Percentiles rank a stretch among this genome's conserved stretches.
phyloP scores from a whole-genome alignment of 768 basidiomycete genomes.

The Cubamyces lactineus region DNA sequence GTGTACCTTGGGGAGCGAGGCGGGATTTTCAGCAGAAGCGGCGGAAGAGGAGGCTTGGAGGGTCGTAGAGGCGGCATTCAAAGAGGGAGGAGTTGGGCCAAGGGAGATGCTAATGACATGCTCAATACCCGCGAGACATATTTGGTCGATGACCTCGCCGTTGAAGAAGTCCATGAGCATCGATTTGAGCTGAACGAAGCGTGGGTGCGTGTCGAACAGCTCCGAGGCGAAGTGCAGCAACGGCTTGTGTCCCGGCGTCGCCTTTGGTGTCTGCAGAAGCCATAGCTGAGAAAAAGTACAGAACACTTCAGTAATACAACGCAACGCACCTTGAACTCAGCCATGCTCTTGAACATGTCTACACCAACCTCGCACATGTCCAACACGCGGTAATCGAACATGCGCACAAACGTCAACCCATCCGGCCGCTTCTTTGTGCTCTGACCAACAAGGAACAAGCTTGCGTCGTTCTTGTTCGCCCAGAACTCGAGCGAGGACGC shows the following conservation, averaged over 20 bases:
- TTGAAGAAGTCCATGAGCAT: slow-evolving; percentile 91
- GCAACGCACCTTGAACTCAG: slow-evolving; percentile 75
- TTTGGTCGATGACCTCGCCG: slow-evolving; percentile 79
- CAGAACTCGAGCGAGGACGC: slow-evolving; percentile 87
- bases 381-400: slow-evolving; percentile 82
- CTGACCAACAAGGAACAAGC: slow-evolving; percentile 87
- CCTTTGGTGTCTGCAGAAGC: slow-evolving; percentile 73
- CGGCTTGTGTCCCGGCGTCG: slow-evolving; percentile 87
- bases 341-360: slow-evolving; percentile 77
- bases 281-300: background rate
- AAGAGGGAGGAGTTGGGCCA: slow-evolving; percentile 61
- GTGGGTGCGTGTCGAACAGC: slow-evolving; percentile 92
- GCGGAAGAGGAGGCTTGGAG: slow-evolving; percentile 28
- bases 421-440: slow-evolving; percentile 95
- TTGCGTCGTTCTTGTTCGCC: slow-evolving; percentile 92
- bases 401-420: slow-evolving; percentile 81
- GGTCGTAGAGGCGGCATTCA: slow-evolving; percentile 45
- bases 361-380: slow-evolving; percentile 97
- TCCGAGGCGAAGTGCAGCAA: slow-evolving; percentile 96
- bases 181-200: slow-evolving; percentile 90
- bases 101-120: slow-evolving; percentile 85
- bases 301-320: background rate
- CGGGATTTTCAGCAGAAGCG: slow-evolving; percentile 6
- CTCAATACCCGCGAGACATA: slow-evolving; percentile 83
- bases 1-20: slow-evolving; percentile 77